Evolutionary conservation across 179 eudicot genomes (phyloP).

Genomic region (Camellia oleifera): DNA sequence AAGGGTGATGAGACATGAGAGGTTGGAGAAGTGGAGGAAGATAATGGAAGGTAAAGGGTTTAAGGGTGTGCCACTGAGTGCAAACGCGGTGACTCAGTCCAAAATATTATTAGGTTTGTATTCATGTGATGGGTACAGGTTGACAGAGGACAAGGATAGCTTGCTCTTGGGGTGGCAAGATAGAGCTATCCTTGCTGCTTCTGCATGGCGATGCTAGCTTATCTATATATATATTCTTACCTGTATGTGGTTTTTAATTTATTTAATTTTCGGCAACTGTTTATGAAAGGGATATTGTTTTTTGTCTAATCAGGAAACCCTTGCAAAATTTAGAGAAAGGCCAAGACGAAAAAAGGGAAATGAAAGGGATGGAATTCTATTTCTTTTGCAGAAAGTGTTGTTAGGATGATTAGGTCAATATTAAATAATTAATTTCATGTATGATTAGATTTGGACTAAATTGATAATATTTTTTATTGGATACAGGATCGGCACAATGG

Average conservation of each 20-base stretch:
- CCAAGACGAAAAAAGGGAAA: background rate
- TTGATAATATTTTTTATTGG: background rate
- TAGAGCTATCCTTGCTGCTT: conserved; percentile 35
- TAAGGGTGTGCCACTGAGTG: conserved; percentile 30
- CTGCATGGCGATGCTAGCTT: conserved; percentile 31
- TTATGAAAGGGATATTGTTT: background rate
- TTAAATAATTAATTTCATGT: background rate
- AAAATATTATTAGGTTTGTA: conserved; percentile 32
- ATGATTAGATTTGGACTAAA: background rate
- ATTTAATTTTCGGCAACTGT: background rate
- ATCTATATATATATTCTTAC: background rate
- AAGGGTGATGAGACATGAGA: conserved; percentile 31
- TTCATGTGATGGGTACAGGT: conserved; percentile 38
- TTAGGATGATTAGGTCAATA: background rate
- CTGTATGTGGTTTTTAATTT: background rate
- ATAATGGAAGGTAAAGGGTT: conserved; percentile 38
- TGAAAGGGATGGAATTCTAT: background rate
- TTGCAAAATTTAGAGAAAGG: background rate
- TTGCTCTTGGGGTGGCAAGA: conserved; percentile 44
- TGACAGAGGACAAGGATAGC: conserved; percentile 36
- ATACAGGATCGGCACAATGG: background rate
- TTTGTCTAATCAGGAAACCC: background rate
- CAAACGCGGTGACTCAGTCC: conserved; percentile 33
- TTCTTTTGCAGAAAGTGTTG: conserved; percentile 8
- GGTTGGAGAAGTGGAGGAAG: conserved; percentile 40